Evolutionary conservation across 306 rosid genomes (phyloP).

Genomic region (Abrus precatorius): DNA sequence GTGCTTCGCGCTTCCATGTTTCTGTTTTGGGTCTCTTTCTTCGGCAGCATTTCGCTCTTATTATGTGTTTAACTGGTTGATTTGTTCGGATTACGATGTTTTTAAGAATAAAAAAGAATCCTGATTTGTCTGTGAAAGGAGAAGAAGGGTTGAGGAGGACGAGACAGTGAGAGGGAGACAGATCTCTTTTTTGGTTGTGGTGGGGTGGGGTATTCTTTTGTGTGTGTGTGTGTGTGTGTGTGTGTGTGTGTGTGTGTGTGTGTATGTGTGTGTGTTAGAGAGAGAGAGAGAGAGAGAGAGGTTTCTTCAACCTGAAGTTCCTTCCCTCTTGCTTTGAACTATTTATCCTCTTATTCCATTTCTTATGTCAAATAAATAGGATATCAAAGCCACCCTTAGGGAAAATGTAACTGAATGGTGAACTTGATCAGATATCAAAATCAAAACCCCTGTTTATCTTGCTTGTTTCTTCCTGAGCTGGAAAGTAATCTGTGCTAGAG

Average conservation of each 20-base stretch:
- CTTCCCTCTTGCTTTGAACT: slow-evolving; percentile 34
- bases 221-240: not conserved
- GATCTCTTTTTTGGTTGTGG: slow-evolving; percentile 49
- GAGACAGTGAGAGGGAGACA: slow-evolving; percentile 33
- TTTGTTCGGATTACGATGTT: slow-evolving; percentile 41
- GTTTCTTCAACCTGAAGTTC: slow-evolving; percentile 47
- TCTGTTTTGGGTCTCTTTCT: slow-evolving; percentile 49
- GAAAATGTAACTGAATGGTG: slow-evolving; percentile 32
- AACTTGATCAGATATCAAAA: slow-evolving; percentile 30
- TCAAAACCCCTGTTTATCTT: slow-evolving; percentile 36
- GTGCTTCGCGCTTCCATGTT: slow-evolving; percentile 41
- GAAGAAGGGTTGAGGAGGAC: slow-evolving; percentile 21
- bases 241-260: not conserved
- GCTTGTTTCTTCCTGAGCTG: slow-evolving; percentile 14
- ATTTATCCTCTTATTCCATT: slow-evolving; percentile 22
- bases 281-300: not conserved
- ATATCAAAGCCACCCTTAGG: slow-evolving; percentile 9
- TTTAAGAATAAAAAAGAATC: not conserved
- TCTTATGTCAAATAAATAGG: slow-evolving; percentile 34
- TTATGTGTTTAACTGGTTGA: slow-evolving; percentile 36
- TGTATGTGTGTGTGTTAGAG: not conserved
- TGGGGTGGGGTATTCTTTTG: slow-evolving; percentile 19
- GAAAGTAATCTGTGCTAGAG: slow-evolving; percentile 38
- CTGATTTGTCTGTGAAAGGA: slow-evolving; percentile 34
- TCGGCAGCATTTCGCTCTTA: slow-evolving; percentile 45